These are phyloP conservation scores for Alloteropsis semialata DNA, from an alignment of 176 grass and related monocot genomes.

Conservation along the genomic window DNA sequence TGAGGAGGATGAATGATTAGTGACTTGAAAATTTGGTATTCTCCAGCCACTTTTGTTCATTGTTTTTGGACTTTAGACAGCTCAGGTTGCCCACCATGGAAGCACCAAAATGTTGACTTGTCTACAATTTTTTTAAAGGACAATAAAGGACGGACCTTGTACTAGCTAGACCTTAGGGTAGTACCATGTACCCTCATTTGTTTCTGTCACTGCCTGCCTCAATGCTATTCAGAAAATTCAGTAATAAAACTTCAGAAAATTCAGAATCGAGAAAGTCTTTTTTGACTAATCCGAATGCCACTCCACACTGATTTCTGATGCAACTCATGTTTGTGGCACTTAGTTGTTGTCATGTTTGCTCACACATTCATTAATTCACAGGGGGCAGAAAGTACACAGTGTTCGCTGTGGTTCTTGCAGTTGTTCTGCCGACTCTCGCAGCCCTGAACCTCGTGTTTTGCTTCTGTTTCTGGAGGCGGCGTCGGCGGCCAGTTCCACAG, in stretches of 20 bases:
- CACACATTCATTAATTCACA: constrained; percentile 6
- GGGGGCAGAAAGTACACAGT: neutral
- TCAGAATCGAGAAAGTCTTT: no score
- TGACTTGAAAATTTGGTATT: neutral
- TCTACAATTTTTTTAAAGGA: no score
- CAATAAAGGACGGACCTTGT: no score
- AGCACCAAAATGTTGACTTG: no score
- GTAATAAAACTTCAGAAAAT: neutral
- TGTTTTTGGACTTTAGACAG: no score
- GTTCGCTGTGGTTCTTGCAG: constrained; percentile 9
- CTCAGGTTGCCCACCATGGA: no score
- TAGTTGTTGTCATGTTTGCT: neutral
- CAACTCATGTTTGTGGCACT: no score
- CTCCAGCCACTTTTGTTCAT: neutral
- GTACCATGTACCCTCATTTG: no score
- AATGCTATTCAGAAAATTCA: neutral
- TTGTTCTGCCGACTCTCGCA: constrained; percentile 27
- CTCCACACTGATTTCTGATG: no score
- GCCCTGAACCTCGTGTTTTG: constrained; percentile 27
- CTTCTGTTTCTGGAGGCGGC: constrained; percentile 19
- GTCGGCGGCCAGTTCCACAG: neutral
- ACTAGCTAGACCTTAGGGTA: no score
- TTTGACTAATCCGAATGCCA: no score
- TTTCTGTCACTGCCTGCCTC: no score
- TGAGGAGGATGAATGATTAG: neutral